Evolutionary conservation across 768 basidiomycete species (phyloP), one percentile per base, ranked within the genome.

Genomic region (Chiua virens): DNA sequence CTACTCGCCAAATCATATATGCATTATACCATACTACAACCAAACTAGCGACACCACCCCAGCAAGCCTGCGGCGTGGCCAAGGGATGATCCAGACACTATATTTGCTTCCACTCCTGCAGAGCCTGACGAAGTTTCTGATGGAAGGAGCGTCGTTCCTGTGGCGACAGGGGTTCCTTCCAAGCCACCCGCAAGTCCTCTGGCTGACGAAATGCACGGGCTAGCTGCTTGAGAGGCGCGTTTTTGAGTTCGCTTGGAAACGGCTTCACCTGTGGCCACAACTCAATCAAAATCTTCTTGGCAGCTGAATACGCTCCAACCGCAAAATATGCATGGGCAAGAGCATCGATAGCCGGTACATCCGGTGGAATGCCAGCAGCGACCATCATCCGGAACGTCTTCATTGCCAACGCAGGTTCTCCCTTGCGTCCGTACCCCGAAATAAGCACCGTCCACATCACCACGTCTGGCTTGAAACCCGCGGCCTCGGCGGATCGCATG

Each of bases 371-470:
- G 17, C 83, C 85, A 14, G 71, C 67, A 3, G 72, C 68, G 13
- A 87, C 56, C 87, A 93, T 90, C 35, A 74, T 67, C 30, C 76
- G 75, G 61, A 90, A 92, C 22, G 75, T 69, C 28, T 65, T 68
- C 56, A 79, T 67, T 0, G 87, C 87, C 23, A 69, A 63, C 4
- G 71, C 69, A 6, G 86, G 80, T 28, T 81, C 69, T 14, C 80
- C 78, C 45, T 75, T 74, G n/a, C 81, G 79, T 20, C 80, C 86
- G 65, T 85, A 79, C 3, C 87, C 90, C 32, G 76, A 73, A 57
- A 94, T 84, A 53, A 94, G 76, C 54, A 86, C 83, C 22, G 90
- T 92, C 73, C 83, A 88, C 78, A 89, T 81, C 40, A 85, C 78
- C 18, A 80, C 75, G 56, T 84, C 82, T 20, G 84, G 79, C 21